Percentiles rank a stretch among this genome's conserved stretches.
Evolutionary conservation across 352 stramenopile genomes (phyloP).

Genomic region (Phytophthora agathidicida): DNA sequence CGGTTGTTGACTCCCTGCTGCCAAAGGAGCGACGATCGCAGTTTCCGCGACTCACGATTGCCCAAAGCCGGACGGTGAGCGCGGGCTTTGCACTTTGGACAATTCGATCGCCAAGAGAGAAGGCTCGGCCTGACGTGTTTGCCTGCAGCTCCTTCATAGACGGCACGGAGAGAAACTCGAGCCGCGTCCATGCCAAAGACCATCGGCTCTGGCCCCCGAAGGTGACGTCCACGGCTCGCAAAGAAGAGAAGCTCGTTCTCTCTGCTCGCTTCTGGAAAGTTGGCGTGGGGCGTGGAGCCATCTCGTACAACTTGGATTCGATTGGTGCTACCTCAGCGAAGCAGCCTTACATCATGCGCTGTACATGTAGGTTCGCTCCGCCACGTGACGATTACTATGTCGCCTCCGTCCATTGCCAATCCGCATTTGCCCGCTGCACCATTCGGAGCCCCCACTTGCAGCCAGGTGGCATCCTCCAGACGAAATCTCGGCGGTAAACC

Average conservation of each 20-base stretch:
- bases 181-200: conserved; percentile 11
- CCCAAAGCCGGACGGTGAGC: conserved; percentile 12
- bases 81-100: conserved; percentile 19
- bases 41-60: neutral
- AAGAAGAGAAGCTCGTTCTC: conserved; percentile 20
- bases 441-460: neutral
- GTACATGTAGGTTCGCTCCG: too few relatives aligned
- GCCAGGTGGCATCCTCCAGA: conserved; percentile 21
- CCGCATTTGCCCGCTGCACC: too few relatives aligned
- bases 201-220: neutral
- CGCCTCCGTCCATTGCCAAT: neutral
- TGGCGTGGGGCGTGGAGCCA: neutral
- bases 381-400: neutral
- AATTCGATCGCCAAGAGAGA: conserved; percentile 3
- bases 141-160: conserved; percentile 19
- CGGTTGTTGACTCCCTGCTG: conserved; percentile 25
- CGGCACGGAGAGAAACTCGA: conserved; percentile 17
- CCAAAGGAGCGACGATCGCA: conserved; percentile 11
- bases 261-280: conserved; percentile 3
- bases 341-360: too few relatives aligned
- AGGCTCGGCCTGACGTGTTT: conserved; percentile 6
- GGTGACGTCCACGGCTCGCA: conserved; percentile 1
- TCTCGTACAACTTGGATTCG: neutral
- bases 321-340: neutral
- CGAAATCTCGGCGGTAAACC: neutral